Conservation (phyloP, 2,329 filamentous ascomycete species). For the Diplodia intermedia region DNA sequence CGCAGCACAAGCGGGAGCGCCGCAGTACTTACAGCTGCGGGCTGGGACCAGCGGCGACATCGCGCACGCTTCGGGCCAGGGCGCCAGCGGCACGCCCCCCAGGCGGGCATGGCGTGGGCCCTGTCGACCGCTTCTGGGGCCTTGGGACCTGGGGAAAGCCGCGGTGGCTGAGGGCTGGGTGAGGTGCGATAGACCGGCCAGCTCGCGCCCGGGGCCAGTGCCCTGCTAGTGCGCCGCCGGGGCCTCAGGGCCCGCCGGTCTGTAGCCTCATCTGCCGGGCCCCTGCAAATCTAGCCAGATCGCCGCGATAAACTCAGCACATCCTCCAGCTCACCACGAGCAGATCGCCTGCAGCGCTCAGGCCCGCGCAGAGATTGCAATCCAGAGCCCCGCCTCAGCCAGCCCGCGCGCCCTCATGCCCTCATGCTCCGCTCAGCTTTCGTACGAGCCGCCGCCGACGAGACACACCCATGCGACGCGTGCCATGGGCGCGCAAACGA, state of each 20-base stretch:
- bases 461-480: neutral
- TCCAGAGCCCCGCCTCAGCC: neutral
- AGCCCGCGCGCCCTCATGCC: too few relatives aligned
- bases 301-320: slow-evolving; percentile 17
- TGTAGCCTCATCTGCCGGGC: slow-evolving; percentile 10
- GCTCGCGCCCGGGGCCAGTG: neutral
- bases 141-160: slow-evolving; percentile 9
- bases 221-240: neutral
- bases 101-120: too few relatives aligned
- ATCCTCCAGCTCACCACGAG: neutral
- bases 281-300: slow-evolving; percentile 7
- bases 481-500: neutral
- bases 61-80: neutral
- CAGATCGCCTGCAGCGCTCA: slow-evolving; percentile 9
- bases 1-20: slow-evolving; percentile 7
- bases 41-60: neutral
- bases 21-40: slow-evolving; percentile 11
- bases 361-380: slow-evolving; percentile 10
- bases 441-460: neutral
- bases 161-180: slow-evolving; percentile 2
- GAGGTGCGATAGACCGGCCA: neutral
- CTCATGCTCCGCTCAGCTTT: neutral
- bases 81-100: neutral
- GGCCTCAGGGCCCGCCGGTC: neutral
- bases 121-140: neutral